Base-by-base conservation (phyloP, 2,329 filamentous ascomycete genomes). In the Sclerotiophoma versabilis region DNA sequence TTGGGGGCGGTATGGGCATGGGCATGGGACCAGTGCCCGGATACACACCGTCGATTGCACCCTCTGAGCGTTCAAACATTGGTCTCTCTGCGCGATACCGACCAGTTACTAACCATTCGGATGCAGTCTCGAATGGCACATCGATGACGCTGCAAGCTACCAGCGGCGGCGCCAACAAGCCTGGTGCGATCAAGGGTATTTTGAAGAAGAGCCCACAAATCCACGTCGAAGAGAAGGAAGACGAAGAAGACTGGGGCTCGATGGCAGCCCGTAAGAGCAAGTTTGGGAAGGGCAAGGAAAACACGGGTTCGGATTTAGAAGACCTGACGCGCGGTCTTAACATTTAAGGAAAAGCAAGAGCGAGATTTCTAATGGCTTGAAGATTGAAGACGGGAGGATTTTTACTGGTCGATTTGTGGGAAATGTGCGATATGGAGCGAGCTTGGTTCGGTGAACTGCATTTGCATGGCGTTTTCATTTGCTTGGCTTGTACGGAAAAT, bases 11-110 rank as follows among this genome's bases (percentile, higher is more conserved):
- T 14, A 45, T 34, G 19, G 74, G 75, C 46, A 56, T 65, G 36
- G 45, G 75, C 46, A 57, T 65, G 58, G 62, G 62, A 14, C 58
- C 62, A 14, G 53, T 57, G 25, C 49, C 57, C 45, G 87, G 85
- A 8, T 98, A 98, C 75, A 84, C 92, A 1, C 87, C 92, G 1
- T 98, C 93, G 0, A 96, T 99, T 63, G 93, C 95, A 2, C 95
- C 95, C 1, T 96, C 92, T 5, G 95, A 98, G 78, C 89, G 95
- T 57, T 98, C 93, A 81, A 98, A 96, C 73, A 81, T 97, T 57
- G 95, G 95, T 14, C 83, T 96, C 46, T 92, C 95, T 8, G 88
- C 91, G 26, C 87, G 95, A 37, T 99, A 99, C 77, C 86, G 95
- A 38, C 92, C 95, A 1, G 93, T 98, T 0, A 92, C 91, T 0